Percentiles rank a stretch among this genome's conserved stretches.
phyloP scores from a whole-genome alignment of 305 asterid species.

The Plantago lanceolata region DNA sequence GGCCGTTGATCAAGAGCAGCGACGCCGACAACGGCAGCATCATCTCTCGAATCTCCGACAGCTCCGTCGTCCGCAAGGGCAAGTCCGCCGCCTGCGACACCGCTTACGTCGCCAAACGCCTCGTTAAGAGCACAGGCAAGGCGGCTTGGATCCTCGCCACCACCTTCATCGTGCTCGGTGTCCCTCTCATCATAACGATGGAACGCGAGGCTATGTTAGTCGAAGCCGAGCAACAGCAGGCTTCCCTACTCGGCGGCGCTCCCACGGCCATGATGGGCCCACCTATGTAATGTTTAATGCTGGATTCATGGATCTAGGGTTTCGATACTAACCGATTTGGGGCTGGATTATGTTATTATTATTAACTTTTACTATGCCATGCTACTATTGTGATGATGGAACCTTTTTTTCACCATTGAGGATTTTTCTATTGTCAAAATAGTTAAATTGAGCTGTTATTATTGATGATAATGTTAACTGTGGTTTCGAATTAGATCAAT shows the following conservation, averaged over 20 bases:
- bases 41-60: slow-evolving; percentile 41
- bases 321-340: background rate
- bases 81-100: slow-evolving; percentile 44
- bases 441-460: too few species aligned
- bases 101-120: slow-evolving; percentile 53
- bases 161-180: slow-evolving; percentile 51
- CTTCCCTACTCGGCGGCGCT: slow-evolving; percentile 59
- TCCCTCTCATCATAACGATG: slow-evolving; percentile 65
- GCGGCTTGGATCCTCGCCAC: slow-evolving; percentile 84
- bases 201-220: slow-evolving; percentile 66
- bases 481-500: too few species aligned
- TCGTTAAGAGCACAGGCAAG: slow-evolving; percentile 72
- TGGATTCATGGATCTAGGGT: background rate
- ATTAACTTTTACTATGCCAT: too few species aligned
- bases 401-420: too few species aligned
- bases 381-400: too few species aligned
- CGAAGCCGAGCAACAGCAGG: slow-evolving; percentile 67
- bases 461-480: too few species aligned
- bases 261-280: slow-evolving; percentile 21
- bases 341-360: too few species aligned
- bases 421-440: too few species aligned
- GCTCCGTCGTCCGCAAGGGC: slow-evolving; percentile 43
- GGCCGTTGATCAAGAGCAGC: slow-evolving; percentile 5
- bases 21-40: slow-evolving; percentile 32
- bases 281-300: slow-evolving; percentile 10